phyloP scores from a whole-genome alignment of 1,139 yeast genomes.

The Kluyveromyces marxianus region DNA sequence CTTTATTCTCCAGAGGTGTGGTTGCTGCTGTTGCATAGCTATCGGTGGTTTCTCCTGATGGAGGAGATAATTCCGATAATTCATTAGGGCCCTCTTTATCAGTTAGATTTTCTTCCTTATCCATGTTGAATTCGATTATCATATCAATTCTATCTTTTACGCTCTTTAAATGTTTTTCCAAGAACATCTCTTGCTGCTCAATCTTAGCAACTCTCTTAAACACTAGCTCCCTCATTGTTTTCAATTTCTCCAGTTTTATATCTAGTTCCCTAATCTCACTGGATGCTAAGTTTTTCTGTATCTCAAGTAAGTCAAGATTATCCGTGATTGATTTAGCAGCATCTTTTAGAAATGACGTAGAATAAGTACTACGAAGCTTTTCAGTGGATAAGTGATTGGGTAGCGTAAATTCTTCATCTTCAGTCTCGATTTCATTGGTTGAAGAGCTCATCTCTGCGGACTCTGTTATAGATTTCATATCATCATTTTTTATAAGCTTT shows the following conservation, averaged over 20 bases:
- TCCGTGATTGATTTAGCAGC: slow-evolving; percentile 38
- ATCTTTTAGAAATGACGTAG: slow-evolving; percentile 32
- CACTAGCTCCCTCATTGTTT: slow-evolving; percentile 42
- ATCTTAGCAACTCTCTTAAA: slow-evolving; percentile 51
- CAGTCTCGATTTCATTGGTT: slow-evolving; percentile 10
- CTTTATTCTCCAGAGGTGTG: slow-evolving; percentile 2
- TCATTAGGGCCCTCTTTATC: slow-evolving; percentile 14
- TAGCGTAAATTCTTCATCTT: slow-evolving; percentile 22
- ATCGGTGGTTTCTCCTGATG: neutral
- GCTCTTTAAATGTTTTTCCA: slow-evolving; percentile 42
- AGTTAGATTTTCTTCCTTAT: slow-evolving; percentile 20
- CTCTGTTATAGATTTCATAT: slow-evolving; percentile 14
- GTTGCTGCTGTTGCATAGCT: slow-evolving; percentile 8
- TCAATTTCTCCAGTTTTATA: slow-evolving; percentile 43
- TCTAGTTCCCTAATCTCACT: slow-evolving; percentile 59
- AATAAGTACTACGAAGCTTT: slow-evolving; percentile 36
- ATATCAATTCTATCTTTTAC: slow-evolving; percentile 37
- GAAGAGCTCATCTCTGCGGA: slow-evolving; percentile 8
- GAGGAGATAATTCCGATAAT: slow-evolving; percentile 5
- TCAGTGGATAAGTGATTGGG: slow-evolving; percentile 36
- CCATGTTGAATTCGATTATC: slow-evolving; percentile 30
- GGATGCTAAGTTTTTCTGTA: slow-evolving; percentile 57
- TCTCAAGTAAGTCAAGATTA: slow-evolving; percentile 47
- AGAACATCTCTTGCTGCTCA: slow-evolving; percentile 49
- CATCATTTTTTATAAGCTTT: slow-evolving; percentile 9